These are phyloP conservation scores for Paecilomyces sp. DNA, from an alignment of 2,329 filamentous ascomycete species.

Conservation along the genomic window DNA sequence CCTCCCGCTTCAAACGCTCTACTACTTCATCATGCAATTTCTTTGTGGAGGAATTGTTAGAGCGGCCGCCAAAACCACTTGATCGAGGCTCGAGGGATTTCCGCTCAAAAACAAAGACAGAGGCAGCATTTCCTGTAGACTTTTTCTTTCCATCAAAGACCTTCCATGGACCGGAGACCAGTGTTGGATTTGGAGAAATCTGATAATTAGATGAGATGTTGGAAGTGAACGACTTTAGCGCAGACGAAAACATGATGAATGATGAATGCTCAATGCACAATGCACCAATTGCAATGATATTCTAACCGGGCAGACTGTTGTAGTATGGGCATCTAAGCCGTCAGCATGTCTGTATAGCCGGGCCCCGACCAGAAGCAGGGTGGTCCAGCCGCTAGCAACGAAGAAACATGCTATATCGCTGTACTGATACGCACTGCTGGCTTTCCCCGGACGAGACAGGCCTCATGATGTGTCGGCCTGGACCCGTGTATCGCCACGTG, in stretches of 20 bases:
- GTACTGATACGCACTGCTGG: neutral
- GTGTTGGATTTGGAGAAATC: slow-evolving; percentile 66
- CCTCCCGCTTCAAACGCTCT: slow-evolving; percentile 85
- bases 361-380: neutral
- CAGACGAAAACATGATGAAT: slow-evolving; percentile 77
- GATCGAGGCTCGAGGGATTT: slow-evolving; percentile 70
- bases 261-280: too few relatives aligned
- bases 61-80: slow-evolving; percentile 52
- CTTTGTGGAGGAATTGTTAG: slow-evolving; percentile 64
- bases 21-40: slow-evolving; percentile 81
- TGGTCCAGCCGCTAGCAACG: neutral
- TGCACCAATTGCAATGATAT: slow-evolving; percentile 1
- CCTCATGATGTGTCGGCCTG: neutral
- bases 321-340: neutral
- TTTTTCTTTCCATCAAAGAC: slow-evolving; percentile 98
- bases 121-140: slow-evolving; percentile 79
- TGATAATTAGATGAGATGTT: slow-evolving; percentile 93
- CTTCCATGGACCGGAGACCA: slow-evolving; percentile 87
- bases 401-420: neutral
- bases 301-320: neutral
- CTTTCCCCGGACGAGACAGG: neutral
- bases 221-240: slow-evolving; percentile 86
- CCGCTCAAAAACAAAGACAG: slow-evolving; percentile 90
- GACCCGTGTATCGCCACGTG: neutral
- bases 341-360: neutral